A percentile compares a stretch with the other conserved stretches of the same genome.
phyloP scores from a whole-genome alignment of 345 rosid species.

The Chamaenerion angustifolium region DNA sequence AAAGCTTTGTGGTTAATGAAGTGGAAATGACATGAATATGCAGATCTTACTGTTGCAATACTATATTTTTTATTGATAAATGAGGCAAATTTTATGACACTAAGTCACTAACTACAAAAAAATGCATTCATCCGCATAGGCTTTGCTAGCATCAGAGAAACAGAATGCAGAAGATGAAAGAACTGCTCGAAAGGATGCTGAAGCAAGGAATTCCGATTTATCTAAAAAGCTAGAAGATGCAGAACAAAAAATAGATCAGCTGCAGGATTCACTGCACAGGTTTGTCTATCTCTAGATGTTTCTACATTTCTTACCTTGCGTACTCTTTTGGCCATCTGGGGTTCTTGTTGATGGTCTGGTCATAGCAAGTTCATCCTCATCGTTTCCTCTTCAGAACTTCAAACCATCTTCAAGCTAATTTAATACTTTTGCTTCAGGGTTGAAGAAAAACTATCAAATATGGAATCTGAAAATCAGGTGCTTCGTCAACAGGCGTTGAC shows the following conservation, averaged over 20 bases:
- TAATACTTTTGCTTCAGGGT: conserved; percentile 32
- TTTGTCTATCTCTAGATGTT: conserved; percentile 19
- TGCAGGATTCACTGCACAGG: conserved; percentile 96
- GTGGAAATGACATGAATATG: no score
- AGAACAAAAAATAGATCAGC: conserved; percentile 65
- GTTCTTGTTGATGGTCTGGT: not conserved
- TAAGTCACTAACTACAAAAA: not conserved
- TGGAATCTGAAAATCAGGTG: conserved; percentile 96
- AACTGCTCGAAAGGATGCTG: conserved; percentile 44
- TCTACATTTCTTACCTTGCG: not conserved
- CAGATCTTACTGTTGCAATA: no score
- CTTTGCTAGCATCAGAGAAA: conserved; percentile 54
- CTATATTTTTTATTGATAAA: no score
- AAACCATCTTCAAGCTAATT: not conserved
- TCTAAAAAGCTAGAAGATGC: conserved; percentile 67
- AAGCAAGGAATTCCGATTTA: conserved; percentile 58
- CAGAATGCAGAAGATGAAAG: conserved; percentile 46
- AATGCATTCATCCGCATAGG: conserved; percentile 24
- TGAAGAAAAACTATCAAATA: conserved; percentile 92
- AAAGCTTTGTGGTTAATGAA: no score
- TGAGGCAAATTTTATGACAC: no score
- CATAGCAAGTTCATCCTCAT: not conserved
- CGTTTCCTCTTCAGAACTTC: not conserved
- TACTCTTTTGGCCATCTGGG: not conserved
- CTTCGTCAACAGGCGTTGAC: conserved; percentile 94